Evolutionary conservation across 176 grass and related monocot genomes (phyloP), one percentile per base, ranked within the genome.

Genomic region (Chrysopogon serrulatus): DNA sequence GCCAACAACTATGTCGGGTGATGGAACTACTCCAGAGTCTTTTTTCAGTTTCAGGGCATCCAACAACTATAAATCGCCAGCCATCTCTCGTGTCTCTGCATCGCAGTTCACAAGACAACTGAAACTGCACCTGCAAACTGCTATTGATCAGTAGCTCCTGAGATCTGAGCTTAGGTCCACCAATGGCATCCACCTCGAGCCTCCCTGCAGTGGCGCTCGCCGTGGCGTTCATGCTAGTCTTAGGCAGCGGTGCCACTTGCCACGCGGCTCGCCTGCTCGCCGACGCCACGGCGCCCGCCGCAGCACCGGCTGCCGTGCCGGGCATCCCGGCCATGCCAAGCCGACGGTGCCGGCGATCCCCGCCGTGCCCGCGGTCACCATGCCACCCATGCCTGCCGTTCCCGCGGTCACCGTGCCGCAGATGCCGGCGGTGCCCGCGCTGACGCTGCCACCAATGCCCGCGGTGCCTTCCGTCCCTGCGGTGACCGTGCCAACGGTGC

Each of bases 201-300:
- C 16, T 39, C 8, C 21, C 23, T 4, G 19, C 53, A 0, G 10
- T 35, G 81, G 71, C 70, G 57, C 23, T 83, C 6, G 14, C 3
- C 39, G 5, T 75, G 41, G 70, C 40, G 0, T 2, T 69, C 34
- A 12, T 36, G 78, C 71, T 87, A 28, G n/a, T 71, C 5, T 26
- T 44, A 19, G 49, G 17, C 26, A 70, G 48, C 51, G 3, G 24
- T 44, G 16, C 4, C 71, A 69, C 45, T 9, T 65, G 86, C 35
- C 79, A 82, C 10, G 86, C 86, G 2, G 86, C 86, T 34, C 86
- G 86, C 49, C 79, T 21, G 30, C 86, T 87, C 21, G 71, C 73
- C 26, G 61, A 43, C 85, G 31, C 42, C 23, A 54, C 56, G 36
- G 43, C 11, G 5, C 66, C 67, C 2, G 53, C 41, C 9, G 23